Percentiles rank a stretch among this genome's conserved stretches.
Conservation (phyloP, 495 filamentous ascomycete genomes). For the Lepraria neglecta region DNA sequence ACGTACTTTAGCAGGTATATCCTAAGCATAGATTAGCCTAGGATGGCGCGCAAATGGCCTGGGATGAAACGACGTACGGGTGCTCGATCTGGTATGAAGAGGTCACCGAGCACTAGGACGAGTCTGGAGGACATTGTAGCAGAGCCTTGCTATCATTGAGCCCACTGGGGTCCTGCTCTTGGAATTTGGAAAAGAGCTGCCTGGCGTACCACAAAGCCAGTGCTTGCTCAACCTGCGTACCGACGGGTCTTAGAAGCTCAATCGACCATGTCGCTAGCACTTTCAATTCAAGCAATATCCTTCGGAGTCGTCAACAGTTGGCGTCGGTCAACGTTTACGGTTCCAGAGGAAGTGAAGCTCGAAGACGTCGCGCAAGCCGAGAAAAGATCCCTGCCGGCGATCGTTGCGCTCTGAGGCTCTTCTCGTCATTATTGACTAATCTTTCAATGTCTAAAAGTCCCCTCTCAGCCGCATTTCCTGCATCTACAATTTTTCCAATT, state of each 20-base stretch:
- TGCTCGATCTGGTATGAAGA: slow-evolving; percentile 96
- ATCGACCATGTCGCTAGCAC: not conserved
- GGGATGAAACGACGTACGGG: slow-evolving; percentile 42
- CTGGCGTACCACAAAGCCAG: not conserved
- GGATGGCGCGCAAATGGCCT: not conserved
- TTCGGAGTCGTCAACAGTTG: no score
- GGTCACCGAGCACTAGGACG: slow-evolving; percentile 89
- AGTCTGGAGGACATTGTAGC: slow-evolving; percentile 66
- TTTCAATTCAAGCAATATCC: not conserved
- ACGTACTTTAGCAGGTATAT: slow-evolving; percentile 83
- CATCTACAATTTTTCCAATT: not conserved
- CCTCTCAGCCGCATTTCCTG: not conserved
- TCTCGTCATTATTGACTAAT: slow-evolving; percentile 11
- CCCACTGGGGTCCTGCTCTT: not conserved
- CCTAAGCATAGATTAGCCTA: slow-evolving; percentile 45
- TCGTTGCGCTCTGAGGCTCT: not conserved
- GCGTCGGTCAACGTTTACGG: no score
- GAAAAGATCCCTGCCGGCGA: not conserved
- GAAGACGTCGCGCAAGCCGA: not conserved
- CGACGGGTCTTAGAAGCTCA: not conserved
- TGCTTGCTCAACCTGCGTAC: not conserved
- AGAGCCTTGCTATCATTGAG: slow-evolving; percentile 9
- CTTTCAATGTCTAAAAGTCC: not conserved
- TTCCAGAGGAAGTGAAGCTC: not conserved
- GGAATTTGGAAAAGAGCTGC: not conserved